Percentiles rank a stretch among this genome's conserved stretches.
These are phyloP conservation scores for Hanseniaspora mollemarum DNA, from an alignment of 805 yeast genomes.

Conservation along the genomic window DNA sequence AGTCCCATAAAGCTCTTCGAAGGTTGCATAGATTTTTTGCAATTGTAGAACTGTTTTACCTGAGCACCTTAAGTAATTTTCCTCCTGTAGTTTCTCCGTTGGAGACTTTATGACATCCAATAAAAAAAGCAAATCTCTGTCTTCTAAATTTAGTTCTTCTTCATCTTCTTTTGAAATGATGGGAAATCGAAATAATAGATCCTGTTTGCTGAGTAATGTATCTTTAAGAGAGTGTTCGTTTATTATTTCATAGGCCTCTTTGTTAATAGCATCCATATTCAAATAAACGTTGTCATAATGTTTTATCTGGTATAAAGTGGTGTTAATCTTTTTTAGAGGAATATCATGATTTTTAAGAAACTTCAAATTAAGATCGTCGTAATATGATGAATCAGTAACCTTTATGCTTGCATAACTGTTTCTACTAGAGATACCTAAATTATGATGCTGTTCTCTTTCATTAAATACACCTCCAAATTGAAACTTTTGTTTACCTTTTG, in stretches of 20 bases:
- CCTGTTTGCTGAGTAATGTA: neutral
- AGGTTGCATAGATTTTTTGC: neutral
- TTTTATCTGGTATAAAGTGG: neutral
- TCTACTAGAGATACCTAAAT: neutral
- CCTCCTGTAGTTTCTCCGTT: neutral
- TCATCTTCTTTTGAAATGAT: neutral
- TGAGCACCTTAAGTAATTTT: neutral
- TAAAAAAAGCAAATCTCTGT: neutral
- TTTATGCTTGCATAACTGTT: neutral
- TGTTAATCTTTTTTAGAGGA: neutral
- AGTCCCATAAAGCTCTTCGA: neutral
- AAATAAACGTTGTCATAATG: constrained; percentile 1
- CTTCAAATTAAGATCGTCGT: constrained; percentile 3
- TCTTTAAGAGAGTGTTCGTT: neutral
- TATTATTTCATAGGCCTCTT: neutral
- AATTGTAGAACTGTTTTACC: neutral
- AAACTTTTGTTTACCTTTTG: too few species aligned
- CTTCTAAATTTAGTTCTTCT: neutral
- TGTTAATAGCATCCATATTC: constrained; percentile 5
- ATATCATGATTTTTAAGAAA: constrained; percentile 1
- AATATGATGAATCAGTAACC: neutral
- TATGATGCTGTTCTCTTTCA: too few species aligned
- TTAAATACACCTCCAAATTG: neutral
- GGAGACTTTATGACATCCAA: neutral
- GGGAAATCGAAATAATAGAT: neutral